Evolutionary conservation across 352 stramenopile genomes (phyloP).

Genomic region (Blastocystis sp.): DNA sequence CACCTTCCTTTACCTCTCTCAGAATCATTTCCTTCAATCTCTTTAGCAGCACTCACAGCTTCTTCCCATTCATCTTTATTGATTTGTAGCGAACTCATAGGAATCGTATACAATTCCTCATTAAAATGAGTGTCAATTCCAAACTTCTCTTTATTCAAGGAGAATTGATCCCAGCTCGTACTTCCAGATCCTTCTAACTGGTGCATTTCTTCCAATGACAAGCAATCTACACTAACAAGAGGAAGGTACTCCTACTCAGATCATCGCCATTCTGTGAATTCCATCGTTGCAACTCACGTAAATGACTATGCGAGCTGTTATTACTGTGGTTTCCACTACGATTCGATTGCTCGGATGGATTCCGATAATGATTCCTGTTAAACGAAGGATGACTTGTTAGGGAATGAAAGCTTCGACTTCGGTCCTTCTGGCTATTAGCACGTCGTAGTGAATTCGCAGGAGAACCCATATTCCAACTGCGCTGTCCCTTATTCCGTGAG

Average conservation of each 20-base stretch:
- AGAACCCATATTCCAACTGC: not conserved
- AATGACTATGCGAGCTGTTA: not conserved
- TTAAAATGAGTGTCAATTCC: conserved; percentile 50
- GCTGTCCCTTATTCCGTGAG: not conserved
- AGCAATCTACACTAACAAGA: not conserved
- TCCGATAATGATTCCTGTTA: not conserved
- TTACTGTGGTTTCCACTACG: not conserved
- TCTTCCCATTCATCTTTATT: conserved; percentile 33
- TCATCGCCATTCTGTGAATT: not conserved
- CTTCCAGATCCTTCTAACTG: not conserved
- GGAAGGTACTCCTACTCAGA: not conserved
- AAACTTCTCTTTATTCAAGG: conserved; percentile 34
- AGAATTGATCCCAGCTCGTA: conserved; percentile 46
- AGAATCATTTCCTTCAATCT: conserved; percentile 12
- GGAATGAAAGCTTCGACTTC: not conserved
- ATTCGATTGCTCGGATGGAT: not conserved
- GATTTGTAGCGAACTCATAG: conserved; percentile 22
- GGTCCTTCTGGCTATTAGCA: not conserved
- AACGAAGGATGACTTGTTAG: not conserved
- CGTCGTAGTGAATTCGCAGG: not conserved
- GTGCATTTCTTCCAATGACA: conserved; percentile 11
- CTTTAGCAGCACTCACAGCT: not conserved
- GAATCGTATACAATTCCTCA: conserved; percentile 50
- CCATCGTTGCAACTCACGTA: conserved; percentile 29
- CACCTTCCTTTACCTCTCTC: not conserved